phyloP scores from a whole-genome alignment of 192 early-diverging fungal genomes.

The Paraglomus occultum region DNA sequence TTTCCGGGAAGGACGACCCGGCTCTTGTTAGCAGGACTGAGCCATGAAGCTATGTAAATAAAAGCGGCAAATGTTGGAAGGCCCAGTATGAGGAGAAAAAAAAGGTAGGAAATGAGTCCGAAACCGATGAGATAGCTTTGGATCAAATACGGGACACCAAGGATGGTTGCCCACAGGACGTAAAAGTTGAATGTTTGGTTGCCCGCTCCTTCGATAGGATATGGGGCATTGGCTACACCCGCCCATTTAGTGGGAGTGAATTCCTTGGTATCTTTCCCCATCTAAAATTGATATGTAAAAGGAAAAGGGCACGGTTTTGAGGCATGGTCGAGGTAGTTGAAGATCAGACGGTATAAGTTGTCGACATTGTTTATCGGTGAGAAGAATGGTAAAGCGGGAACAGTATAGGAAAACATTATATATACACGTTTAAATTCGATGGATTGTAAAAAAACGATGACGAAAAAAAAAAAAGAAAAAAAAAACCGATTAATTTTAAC shows the following conservation, averaged over 20 bases:
- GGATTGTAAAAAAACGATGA: too few relatives aligned
- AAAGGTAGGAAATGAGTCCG: slow-evolving; percentile 55
- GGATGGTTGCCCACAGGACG: slow-evolving; percentile 58
- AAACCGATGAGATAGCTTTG: slow-evolving; percentile 65
- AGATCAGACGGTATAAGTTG: too few relatives aligned
- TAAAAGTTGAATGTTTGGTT: slow-evolving; percentile 78
- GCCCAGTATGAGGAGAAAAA: slow-evolving; percentile 60
- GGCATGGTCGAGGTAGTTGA: too few relatives aligned
- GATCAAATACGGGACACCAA: slow-evolving; percentile 64
- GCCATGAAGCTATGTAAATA: slow-evolving; percentile 66
- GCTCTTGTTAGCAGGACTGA: slow-evolving; percentile 61
- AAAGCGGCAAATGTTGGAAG: slow-evolving; percentile 73
- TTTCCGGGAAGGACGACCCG: slow-evolving; percentile 75
- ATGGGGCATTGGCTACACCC: slow-evolving; percentile 54
- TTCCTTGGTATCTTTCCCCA: too few relatives aligned
- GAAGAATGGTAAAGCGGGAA: too few relatives aligned
- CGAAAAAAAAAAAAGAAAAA: too few relatives aligned
- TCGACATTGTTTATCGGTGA: too few relatives aligned
- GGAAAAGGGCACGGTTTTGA: too few relatives aligned
- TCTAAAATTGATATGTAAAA: too few relatives aligned
- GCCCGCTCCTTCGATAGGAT: slow-evolving; percentile 83
- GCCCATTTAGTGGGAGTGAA: slow-evolving; percentile 54
- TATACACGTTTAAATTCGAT: too few relatives aligned
- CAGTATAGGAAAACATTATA: too few relatives aligned
- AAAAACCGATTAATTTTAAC: too few relatives aligned